A percentile compares a stretch with the other conserved stretches of the same genome.
Evolutionary conservation across 352 stramenopile species (phyloP).

Genomic region (Thraustochytrium sp.): DNA sequence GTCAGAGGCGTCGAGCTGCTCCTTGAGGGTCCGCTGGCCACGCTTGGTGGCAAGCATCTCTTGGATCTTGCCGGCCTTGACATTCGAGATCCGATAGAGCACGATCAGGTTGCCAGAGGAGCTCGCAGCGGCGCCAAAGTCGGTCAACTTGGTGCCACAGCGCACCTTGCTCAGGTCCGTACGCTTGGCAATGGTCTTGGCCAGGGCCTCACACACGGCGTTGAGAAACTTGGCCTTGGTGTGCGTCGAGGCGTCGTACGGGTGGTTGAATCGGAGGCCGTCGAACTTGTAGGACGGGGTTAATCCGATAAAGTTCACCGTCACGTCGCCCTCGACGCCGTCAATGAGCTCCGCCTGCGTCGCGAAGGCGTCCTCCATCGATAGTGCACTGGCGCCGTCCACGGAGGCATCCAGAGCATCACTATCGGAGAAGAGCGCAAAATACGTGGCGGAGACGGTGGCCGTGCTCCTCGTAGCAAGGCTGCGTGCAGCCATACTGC

Average conservation of each 20-base stretch:
- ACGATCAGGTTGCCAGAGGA: neutral
- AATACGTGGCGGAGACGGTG: neutral
- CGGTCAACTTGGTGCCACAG: conserved; percentile 1
- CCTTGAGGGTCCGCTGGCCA: neutral
- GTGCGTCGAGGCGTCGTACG: neutral
- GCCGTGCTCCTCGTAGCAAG: too few species aligned
- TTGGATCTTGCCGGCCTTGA: neutral
- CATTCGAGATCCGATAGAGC: conserved; percentile 13
- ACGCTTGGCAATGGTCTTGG: neutral
- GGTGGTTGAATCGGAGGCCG: neutral
- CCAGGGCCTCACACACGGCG: conserved; percentile 1
- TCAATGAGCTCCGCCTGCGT: too few species aligned
- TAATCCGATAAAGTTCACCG: neutral
- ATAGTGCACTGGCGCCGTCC: neutral
- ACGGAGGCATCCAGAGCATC: neutral
- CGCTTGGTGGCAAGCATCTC: conserved; percentile 2
- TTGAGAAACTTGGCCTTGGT: neutral
- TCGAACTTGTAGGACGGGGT: conserved; percentile 7
- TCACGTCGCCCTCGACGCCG: neutral
- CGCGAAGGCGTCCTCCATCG: neutral
- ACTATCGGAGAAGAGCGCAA: neutral
- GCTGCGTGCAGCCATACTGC: too few species aligned
- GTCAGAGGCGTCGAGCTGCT: neutral
- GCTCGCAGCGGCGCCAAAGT: neutral
- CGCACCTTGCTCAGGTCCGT: conserved; percentile 8